Percentiles rank a stretch among this genome's conserved stretches.
Conservation (phyloP, 176 grass and related monocot species). For the Avena sativa region DNA sequence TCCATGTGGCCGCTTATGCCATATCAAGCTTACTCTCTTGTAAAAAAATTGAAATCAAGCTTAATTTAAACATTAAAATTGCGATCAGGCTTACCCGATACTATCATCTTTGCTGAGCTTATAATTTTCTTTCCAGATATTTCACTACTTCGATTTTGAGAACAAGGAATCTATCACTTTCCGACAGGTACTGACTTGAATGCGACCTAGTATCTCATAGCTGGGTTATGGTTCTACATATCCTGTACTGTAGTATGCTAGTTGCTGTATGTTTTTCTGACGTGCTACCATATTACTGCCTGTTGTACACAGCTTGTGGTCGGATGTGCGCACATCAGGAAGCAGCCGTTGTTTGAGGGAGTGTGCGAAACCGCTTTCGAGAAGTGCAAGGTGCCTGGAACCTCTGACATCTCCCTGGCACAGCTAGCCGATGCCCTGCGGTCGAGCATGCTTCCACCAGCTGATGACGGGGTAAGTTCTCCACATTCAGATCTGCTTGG, state of each 20-base stretch:
- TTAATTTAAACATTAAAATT: neutral
- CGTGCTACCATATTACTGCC: neutral
- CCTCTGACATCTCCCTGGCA: constrained; percentile 44
- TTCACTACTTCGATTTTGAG: constrained; percentile 77
- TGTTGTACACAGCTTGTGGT: constrained; percentile 70
- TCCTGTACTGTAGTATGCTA: too few relatives aligned
- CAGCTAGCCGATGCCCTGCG: constrained; percentile 45
- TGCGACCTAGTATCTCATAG: neutral
- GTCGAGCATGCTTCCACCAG: constrained; percentile 31
- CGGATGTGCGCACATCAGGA: constrained; percentile 75
- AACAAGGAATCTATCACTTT: constrained; percentile 78
- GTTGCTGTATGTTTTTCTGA: neutral
- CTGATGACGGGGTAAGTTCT: constrained; percentile 41
- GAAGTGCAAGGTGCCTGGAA: constrained; percentile 50
- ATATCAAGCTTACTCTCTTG: neutral
- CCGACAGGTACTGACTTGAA: constrained; percentile 69
- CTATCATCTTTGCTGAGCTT: constrained; percentile 3
- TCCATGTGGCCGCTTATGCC: neutral
- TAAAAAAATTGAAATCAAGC: neutral
- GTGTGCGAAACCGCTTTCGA: constrained; percentile 70
- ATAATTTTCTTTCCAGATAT: constrained; percentile 64
- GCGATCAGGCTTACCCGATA: neutral
- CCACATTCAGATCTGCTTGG: neutral
- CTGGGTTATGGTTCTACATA: neutral
- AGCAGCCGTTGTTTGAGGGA: constrained; percentile 66